Percentiles rank a stretch among this genome's conserved stretches.
Conservation (phyloP, 228 moss, liverwort and hornwort species). For the Sphagnum magellanicum region DNA sequence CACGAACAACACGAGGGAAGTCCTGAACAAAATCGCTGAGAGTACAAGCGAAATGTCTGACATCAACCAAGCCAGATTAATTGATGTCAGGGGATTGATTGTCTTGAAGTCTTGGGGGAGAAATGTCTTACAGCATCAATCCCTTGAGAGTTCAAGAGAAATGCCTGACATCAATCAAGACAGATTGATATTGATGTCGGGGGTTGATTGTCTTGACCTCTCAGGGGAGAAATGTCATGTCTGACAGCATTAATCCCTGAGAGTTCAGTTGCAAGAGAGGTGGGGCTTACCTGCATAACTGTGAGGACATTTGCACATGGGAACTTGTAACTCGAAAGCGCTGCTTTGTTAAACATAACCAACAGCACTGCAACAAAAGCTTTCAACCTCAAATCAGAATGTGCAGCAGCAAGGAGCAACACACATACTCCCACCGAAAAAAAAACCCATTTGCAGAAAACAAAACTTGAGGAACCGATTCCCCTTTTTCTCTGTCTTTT, state of each 20-base stretch:
- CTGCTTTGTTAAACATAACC: constrained; percentile 99
- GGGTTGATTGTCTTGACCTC: too few species aligned
- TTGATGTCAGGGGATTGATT: too few species aligned
- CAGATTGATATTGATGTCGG: too few species aligned
- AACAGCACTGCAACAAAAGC: constrained; percentile 53
- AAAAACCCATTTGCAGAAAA: background rate
- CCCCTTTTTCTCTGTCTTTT: too few species aligned
- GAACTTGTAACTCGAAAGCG: constrained; percentile 77
- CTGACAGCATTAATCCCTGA: background rate
- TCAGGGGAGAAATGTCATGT: too few species aligned
- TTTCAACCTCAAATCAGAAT: background rate
- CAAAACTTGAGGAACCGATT: background rate
- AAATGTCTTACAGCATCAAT: too few species aligned
- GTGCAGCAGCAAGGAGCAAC: background rate
- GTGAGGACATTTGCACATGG: constrained; percentile 97
- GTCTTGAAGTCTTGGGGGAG: too few species aligned
- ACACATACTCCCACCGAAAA: background rate
- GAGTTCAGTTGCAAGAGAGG: too few species aligned
- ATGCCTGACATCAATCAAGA: too few species aligned
- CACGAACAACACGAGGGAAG: too few species aligned
- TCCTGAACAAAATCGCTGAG: too few species aligned
- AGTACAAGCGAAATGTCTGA: constrained; percentile 2
- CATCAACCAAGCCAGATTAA: background rate
- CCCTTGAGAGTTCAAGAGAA: too few species aligned
- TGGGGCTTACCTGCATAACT: constrained; percentile 66